Evolutionary conservation across 176 grass and related monocot species (phyloP).

Genomic region (Melocanna baccifera): DNA sequence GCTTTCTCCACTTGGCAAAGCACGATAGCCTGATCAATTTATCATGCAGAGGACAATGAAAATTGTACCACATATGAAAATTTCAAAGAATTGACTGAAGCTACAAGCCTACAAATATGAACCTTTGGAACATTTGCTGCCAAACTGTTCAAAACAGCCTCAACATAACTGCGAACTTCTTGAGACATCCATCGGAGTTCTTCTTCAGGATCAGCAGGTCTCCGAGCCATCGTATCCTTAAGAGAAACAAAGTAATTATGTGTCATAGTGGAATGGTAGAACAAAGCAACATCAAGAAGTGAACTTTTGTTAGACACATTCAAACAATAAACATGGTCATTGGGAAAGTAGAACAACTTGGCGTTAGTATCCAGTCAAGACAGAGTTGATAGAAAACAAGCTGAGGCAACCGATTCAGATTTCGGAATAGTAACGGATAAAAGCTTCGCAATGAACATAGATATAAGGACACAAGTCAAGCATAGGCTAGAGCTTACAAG

Average conservation of each 20-base stretch:
- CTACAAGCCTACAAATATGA: conserved; percentile 17
- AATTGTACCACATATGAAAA: neutral
- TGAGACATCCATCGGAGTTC: conserved; percentile 99
- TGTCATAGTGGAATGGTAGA: neutral
- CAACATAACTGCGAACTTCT: conserved; percentile 98
- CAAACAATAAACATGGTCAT: conserved; percentile 14
- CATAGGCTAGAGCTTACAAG: conserved; percentile 55
- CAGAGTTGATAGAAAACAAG: neutral
- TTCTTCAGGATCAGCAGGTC: conserved; percentile 94
- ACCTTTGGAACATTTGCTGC: conserved; percentile 99
- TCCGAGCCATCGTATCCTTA: conserved; percentile 69
- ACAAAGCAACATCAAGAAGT: conserved; percentile 10
- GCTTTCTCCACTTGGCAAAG: conserved; percentile 94
- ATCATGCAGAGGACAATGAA: conserved; percentile 9
- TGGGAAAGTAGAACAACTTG: neutral
- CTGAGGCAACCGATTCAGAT: neutral
- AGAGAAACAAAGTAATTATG: neutral
- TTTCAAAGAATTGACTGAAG: conserved; percentile 5
- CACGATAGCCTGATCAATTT: conserved; percentile 58
- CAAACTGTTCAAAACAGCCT: conserved; percentile 95
- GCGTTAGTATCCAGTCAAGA: neutral
- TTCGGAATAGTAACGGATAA: neutral
- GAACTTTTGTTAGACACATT: conserved; percentile 10
- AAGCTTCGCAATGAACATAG: neutral
- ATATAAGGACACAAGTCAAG: conserved; percentile 9